A percentile compares a stretch with the other conserved stretches of the same genome.
Conservation (phyloP, 1,284 basidiomycete genomes). For the Abortiporus biennis region DNA sequence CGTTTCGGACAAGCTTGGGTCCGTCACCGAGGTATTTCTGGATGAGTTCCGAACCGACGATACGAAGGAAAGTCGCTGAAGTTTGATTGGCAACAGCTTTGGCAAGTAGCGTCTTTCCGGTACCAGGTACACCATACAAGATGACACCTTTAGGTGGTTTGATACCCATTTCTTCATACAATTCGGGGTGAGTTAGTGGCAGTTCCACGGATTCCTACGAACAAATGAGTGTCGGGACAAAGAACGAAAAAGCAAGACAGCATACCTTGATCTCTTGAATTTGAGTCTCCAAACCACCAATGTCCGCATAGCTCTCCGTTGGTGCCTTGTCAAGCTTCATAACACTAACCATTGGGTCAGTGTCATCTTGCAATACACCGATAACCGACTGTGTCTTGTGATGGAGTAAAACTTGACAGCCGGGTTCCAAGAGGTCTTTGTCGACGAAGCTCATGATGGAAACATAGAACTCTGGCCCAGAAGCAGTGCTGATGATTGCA, state of each 20-base stretch:
- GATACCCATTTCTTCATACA: constrained; percentile 99
- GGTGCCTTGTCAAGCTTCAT: constrained; percentile 99
- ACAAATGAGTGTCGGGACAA: constrained; percentile 6
- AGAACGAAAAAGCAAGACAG: neutral
- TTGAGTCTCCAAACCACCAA: constrained; percentile 94
- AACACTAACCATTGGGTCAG: constrained; percentile 96
- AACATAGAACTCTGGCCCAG: constrained; percentile 97
- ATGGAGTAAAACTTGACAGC: constrained; percentile 92
- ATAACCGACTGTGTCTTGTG: constrained; percentile 96
- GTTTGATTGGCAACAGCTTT: constrained; percentile 99
- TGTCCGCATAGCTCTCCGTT: constrained; percentile 97
- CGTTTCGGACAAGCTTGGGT: constrained; percentile 96
- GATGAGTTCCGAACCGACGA: constrained; percentile 97
- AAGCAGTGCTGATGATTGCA: constrained; percentile 93
- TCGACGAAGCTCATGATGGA: constrained; percentile 99
- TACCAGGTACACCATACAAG: constrained; percentile 97
- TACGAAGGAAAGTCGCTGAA: constrained; percentile 95
- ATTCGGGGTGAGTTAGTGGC: constrained; percentile 95
- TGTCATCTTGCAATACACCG: constrained; percentile 93
- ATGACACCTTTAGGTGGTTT: constrained; percentile 99
- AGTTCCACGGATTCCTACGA: constrained; percentile 98
- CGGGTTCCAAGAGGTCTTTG: constrained; percentile 96
- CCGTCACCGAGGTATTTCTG: constrained; percentile 99
- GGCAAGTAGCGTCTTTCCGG: constrained; percentile 96
- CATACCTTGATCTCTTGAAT: constrained; percentile 98